Evolutionary conservation across 306 rosid species (phyloP), one percentile per base, ranked within the genome.

Genomic region (Morella rubra): DNA sequence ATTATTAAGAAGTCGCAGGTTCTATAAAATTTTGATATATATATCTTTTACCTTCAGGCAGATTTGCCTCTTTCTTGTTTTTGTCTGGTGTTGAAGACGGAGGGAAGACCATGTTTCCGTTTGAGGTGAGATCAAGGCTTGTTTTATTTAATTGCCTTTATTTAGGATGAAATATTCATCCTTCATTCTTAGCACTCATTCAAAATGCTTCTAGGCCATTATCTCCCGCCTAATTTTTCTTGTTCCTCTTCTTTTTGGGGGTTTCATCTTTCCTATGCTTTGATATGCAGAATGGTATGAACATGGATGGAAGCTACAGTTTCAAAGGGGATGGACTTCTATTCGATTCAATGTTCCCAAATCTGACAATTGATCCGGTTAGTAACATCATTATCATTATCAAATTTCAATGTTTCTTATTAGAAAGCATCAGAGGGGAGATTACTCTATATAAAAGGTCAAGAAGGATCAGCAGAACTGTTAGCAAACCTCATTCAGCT

Each of bases 41-140:
- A 60, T 80, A 72, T 71, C 8, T 8, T 71, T 24, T 3, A 16
- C 51, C 76, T 4, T 54, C 73, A 45, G 79, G 81, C 86, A 96
- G 99, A 61, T 87, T 75, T 76, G 81, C 97, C 10, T 96, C 92
- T 86, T 85, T 96, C 84, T 73, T 96, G 82, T 96, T 92, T 86
- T 88, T 96, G 77, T 84, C 87, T 27, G 92, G 89, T 77, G 99
- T 96, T 85, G 55, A 79, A 72, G 91, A 89, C 80, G 99, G 99
- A 3, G 99, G 99, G 54, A 93, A 92, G 81, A 91, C 98, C 73
- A 73, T 87, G 90, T 96, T 96, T 81, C 98, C 98, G 0, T 91
- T 77, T 73, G 96, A 96, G 99, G 99, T 90, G 78, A 87, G 82
- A 59, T 71, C 78, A 76, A 76, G 64, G 15, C 40, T 10, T 9